phyloP scores from a whole-genome alignment of 2,329 filamentous ascomycete genomes.

The Venturia effusa region DNA sequence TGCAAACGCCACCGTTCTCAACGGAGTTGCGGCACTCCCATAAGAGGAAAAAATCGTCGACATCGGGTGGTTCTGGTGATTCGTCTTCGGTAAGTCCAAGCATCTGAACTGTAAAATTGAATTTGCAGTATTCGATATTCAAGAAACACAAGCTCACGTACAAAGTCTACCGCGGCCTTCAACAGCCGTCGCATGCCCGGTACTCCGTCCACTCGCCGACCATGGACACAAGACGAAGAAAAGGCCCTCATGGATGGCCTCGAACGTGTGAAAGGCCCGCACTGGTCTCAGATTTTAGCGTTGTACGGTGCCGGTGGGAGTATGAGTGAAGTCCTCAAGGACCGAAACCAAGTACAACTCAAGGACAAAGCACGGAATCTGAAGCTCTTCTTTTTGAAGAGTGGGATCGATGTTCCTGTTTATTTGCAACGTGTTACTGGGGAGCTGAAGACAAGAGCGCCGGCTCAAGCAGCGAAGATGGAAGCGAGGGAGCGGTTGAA shows the following conservation, averaged over 20 bases:
- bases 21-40: not conserved
- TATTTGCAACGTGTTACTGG: conserved; percentile 82
- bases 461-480: conserved; percentile 40
- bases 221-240: conserved; percentile 84
- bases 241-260: conserved; percentile 82
- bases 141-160: not conserved
- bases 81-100: conserved; percentile 6
- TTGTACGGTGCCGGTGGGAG: conserved; percentile 73
- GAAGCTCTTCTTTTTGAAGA: conserved; percentile 87
- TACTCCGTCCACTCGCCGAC: conserved; percentile 52
- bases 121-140: not conserved
- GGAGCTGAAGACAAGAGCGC: conserved; percentile 76
- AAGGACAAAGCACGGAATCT: conserved; percentile 88
- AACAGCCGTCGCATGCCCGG: conserved; percentile 34
- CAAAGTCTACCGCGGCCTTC: conserved; percentile 23
- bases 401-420: conserved; percentile 79
- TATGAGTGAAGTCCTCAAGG: conserved; percentile 72
- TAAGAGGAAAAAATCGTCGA: conserved; percentile 1
- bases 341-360: conserved; percentile 80
- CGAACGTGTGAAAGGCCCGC: conserved; percentile 78
- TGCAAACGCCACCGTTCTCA: conserved; percentile 6
- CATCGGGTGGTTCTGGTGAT: not conserved
- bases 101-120: not conserved
- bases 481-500: conserved; percentile 10
- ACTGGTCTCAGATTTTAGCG: conserved; percentile 85